Base-by-base conservation (phyloP, 2,329 filamentous ascomycete genomes). In the Erysiphe pulchra region DNA sequence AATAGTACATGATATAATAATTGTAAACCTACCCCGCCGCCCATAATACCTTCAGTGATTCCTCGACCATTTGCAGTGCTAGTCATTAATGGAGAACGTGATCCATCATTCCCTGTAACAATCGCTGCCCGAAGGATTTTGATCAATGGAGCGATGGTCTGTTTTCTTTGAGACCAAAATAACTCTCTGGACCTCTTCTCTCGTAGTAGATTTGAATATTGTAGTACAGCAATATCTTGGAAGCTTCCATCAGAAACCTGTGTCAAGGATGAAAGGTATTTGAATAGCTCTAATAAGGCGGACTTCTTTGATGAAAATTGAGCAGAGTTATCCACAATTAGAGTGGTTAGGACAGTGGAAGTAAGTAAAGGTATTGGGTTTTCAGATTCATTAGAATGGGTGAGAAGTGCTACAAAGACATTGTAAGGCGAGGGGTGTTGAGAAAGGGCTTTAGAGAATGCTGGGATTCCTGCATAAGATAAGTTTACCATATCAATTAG, bases 191-290 rank as follows among this genome's bases (percentile, higher is more conserved):
- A 74, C 47, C 73, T 73, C 49, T 68, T 72, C 36, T 77, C 82
- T 49, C 84, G 77, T 31, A 98, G 68, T 31, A 98, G 67, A 17
- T 80, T 70, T 33, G 90, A 94, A 62, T 87, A 92, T 58, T 87
- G 75, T 57, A 90, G 82, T 12, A 95, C 85, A 24, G 85, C 87
- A 57, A 95, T 93, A 58, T 98, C 90, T 62, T 98, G 90, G 47
- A 92, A 70, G 36, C 84, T 84, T 46, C 82, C 80, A 62, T 98
- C 90, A 47, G 80, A 72, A 58, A 77, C 84, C 66, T 85, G 85
- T 48, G 81, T 77, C 47, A 95, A 68, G 45, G 76, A 75, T 8
- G 85, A 81, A 30, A 95, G 73, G 62, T 94, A 95, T 56, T 73
- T 77, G 62, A 90, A 82, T 44, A 95, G 70, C 55, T 83, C 69